Percentiles rank a stretch among this genome's conserved stretches.
Evolutionary conservation across 2,329 filamentous ascomycete genomes (phyloP).

Genomic region (Talaromyces rugulosus): DNA sequence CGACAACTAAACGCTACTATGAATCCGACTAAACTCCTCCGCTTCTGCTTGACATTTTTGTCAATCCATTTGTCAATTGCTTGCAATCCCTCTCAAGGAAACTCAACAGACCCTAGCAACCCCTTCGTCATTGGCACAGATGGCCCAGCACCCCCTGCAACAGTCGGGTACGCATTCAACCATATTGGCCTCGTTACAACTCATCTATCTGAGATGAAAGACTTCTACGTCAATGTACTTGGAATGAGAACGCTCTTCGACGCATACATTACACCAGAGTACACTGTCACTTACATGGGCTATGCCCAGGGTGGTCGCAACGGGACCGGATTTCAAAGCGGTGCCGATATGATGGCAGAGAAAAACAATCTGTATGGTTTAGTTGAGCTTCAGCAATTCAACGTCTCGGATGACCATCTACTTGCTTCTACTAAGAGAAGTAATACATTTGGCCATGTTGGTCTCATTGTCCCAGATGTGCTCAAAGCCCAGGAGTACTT

Average conservation of each 20-base stretch:
- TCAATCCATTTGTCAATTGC: neutral
- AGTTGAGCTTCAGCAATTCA: slow-evolving; percentile 28
- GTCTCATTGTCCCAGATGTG: slow-evolving; percentile 33
- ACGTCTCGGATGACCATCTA: slow-evolving; percentile 17
- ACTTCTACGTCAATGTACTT: slow-evolving; percentile 32
- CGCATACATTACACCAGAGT: slow-evolving; percentile 18
- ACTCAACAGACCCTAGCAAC: neutral
- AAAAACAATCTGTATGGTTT: slow-evolving; percentile 21
- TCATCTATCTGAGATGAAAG: slow-evolving; percentile 26
- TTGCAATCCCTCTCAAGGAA: neutral
- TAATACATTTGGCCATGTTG: slow-evolving; percentile 33
- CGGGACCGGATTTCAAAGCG: slow-evolving; percentile 35
- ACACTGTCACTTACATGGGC: slow-evolving; percentile 33
- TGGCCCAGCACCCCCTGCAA: slow-evolving; percentile 24
- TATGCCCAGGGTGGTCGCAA: slow-evolving; percentile 36
- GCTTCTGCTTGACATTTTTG: neutral
- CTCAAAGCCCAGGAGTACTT: slow-evolving; percentile 20
- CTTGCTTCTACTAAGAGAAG: slow-evolving; percentile 18
- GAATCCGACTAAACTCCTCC: neutral
- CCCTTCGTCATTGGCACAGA: slow-evolving; percentile 17
- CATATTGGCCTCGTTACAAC: slow-evolving; percentile 30
- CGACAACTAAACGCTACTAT: neutral
- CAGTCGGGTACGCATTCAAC: slow-evolving; percentile 33
- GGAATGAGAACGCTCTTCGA: slow-evolving; percentile 25
- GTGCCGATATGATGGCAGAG: slow-evolving; percentile 26